Percentiles rank a stretch among this genome's conserved stretches.
phyloP scores from a whole-genome alignment of 495 filamentous ascomycete genomes.

The Paragyromitra xinjiangensis region DNA sequence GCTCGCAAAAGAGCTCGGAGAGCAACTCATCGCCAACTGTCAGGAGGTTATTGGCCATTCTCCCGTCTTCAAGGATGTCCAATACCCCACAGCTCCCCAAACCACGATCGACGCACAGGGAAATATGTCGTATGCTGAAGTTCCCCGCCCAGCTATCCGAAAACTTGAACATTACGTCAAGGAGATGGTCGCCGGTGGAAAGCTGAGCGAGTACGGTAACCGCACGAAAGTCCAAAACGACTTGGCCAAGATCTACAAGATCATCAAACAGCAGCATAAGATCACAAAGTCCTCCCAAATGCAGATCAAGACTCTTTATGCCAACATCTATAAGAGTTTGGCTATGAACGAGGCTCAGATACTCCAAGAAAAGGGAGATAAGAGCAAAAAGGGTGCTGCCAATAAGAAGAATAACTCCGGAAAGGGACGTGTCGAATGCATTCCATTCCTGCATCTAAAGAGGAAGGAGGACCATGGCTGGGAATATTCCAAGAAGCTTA shows the following conservation, averaged over 20 bases:
- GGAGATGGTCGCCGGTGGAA: slow-evolving; percentile 98
- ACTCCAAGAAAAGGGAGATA: slow-evolving; percentile 73
- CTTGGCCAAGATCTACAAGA: slow-evolving; percentile 90
- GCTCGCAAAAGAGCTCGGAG: slow-evolving; percentile 93
- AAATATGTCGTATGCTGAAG: slow-evolving; percentile 87
- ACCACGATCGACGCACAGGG: slow-evolving; percentile 89
- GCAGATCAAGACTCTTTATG: slow-evolving; percentile 93
- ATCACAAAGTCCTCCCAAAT: slow-evolving; percentile 92
- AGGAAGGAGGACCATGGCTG: slow-evolving; percentile 92
- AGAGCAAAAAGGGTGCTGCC: slow-evolving; percentile 68
- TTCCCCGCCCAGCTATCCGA: slow-evolving; percentile 85
- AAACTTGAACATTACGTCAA: slow-evolving; percentile 99
- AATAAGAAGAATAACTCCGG: slow-evolving; percentile 29
- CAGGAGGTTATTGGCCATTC: slow-evolving; percentile 83
- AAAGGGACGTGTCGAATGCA: slow-evolving; percentile 75
- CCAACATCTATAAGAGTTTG: slow-evolving; percentile 88
- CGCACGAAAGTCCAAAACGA: slow-evolving; percentile 97
- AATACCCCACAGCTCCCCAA: slow-evolving; percentile 87
- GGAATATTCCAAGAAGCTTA: slow-evolving; percentile 99
- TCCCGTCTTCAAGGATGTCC: slow-evolving; percentile 95
- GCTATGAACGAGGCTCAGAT: slow-evolving; percentile 98
- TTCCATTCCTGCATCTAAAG: slow-evolving; percentile 97
- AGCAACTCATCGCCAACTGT: slow-evolving; percentile 96
- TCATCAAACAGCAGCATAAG: slow-evolving; percentile 96
- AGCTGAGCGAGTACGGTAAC: slow-evolving; percentile 98